phyloP scores from a whole-genome alignment of 176 grass and related monocot genomes.

The Canna indica region DNA sequence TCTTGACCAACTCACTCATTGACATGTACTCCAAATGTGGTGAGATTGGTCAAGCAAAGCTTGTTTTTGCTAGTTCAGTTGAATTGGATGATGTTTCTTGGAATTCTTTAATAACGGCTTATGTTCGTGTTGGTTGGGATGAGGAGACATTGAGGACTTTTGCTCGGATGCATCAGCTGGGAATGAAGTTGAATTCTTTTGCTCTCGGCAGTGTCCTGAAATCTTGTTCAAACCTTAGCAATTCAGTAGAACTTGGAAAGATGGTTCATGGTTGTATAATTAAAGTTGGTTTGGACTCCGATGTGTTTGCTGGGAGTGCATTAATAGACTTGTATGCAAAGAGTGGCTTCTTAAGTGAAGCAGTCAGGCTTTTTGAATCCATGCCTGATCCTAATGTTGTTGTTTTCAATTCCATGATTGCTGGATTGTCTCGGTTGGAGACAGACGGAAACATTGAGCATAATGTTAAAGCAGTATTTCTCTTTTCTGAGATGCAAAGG shows the following conservation, averaged over 20 bases:
- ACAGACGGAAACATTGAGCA: conserved; percentile 18
- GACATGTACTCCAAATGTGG: conserved; percentile 59
- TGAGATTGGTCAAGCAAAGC: conserved; percentile 28
- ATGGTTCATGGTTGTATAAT: conserved; percentile 50
- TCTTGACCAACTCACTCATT: conserved; percentile 48
- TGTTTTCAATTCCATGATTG: conserved; percentile 64
- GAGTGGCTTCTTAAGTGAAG: conserved; percentile 27
- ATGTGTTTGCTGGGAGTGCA: conserved; percentile 44
- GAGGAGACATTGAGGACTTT: conserved; percentile 35
- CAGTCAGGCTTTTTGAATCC: conserved; percentile 34
- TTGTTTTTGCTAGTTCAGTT: conserved; percentile 26
- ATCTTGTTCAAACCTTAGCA: conserved; percentile 21
- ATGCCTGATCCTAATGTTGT: conserved; percentile 59
- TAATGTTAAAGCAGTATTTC: conserved; percentile 13
- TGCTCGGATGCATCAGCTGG: conserved; percentile 26
- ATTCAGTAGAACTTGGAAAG: conserved; percentile 16
- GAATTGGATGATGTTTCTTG: conserved; percentile 47
- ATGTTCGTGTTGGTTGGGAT: conserved; percentile 15
- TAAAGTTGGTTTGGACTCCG: conserved; percentile 41
- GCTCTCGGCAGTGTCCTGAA: conserved; percentile 67
- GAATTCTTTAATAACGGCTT: conserved; percentile 53
- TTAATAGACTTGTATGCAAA: conserved; percentile 59
- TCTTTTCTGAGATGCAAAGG: conserved; percentile 50
- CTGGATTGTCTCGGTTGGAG: conserved; percentile 38
- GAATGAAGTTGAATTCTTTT: conserved; percentile 44